These are phyloP conservation scores for Leishmania major DNA, from an alignment of 208 protist genomes.

Conservation along the genomic window DNA sequence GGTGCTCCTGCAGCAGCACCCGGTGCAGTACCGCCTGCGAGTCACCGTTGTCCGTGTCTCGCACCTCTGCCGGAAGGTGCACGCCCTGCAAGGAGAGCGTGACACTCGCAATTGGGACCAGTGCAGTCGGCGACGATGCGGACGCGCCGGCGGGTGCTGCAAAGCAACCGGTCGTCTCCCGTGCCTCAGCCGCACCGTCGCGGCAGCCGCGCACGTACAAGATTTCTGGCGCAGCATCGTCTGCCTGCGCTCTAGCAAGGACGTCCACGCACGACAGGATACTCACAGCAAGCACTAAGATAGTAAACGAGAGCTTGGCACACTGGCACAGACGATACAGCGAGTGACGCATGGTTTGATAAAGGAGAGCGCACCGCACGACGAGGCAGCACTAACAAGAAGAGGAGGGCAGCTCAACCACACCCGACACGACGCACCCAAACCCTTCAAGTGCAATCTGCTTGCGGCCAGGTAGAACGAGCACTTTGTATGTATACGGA, in stretches of 20 bases:
- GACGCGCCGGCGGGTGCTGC: slow-evolving; percentile 1
- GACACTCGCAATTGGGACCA: slow-evolving; percentile 2
- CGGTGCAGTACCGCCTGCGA: slow-evolving; percentile 6
- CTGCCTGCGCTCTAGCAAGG: neutral
- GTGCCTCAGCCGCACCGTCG: slow-evolving; percentile 29
- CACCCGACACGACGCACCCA: neutral
- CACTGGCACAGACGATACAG: neutral
- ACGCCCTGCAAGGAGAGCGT: slow-evolving; percentile 54
- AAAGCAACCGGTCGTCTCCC: slow-evolving; percentile 60
- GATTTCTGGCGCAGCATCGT: slow-evolving; percentile 33
- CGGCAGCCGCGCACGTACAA: slow-evolving; percentile 61
- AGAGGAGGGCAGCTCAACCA: neutral
- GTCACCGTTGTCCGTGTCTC: neutral
- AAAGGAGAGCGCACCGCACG: neutral
- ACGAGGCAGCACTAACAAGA: neutral
- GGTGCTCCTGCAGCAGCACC: slow-evolving; percentile 31
- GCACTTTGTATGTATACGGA: neutral
- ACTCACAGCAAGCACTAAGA: neutral
- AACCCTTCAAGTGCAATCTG: neutral
- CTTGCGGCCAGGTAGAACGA: neutral
- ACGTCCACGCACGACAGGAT: neutral
- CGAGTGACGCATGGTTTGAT: neutral
- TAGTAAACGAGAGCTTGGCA: neutral
- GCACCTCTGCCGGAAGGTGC: slow-evolving; percentile 42
- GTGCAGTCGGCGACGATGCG: neutral